Conservation (phyloP, 2,329 filamentous ascomycete species). For the Colletotrichum incanum region DNA sequence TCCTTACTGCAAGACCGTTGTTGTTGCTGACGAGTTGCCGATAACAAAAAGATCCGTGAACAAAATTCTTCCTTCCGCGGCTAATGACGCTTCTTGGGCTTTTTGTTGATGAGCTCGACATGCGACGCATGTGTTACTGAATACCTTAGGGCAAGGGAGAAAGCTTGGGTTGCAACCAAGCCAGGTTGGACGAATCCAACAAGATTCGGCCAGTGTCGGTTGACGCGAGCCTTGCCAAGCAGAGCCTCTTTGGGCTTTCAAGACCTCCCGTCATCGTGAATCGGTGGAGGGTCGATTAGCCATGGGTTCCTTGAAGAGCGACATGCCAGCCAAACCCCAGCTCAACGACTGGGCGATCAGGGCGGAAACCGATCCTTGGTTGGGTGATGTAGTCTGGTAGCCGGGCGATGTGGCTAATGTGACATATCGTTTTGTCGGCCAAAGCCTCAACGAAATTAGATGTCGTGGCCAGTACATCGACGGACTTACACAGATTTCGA, state of each 20-base stretch:
- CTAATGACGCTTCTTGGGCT: neutral
- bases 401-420: slow-evolving; percentile 26
- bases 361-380: slow-evolving; percentile 5
- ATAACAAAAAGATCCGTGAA: slow-evolving; percentile 3
- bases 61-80: slow-evolving; percentile 7
- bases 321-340: neutral
- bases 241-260: neutral
- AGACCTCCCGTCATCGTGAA: slow-evolving; percentile 1
- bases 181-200: neutral
- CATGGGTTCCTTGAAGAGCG: slow-evolving; percentile 3
- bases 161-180: neutral
- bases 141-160: neutral
- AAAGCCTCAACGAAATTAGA: slow-evolving; percentile 12
- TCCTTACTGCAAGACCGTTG: slow-evolving; percentile 29
- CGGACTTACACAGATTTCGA: slow-evolving; percentile 12
- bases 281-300: neutral
- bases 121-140: neutral
- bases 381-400: slow-evolving; percentile 7
- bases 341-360: slow-evolving; percentile 1
- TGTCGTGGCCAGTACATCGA: slow-evolving; percentile 4
- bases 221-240: neutral
- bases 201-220: neutral
- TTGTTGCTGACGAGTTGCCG: neutral
- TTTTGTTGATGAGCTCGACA: slow-evolving; percentile 8
- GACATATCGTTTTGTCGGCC: slow-evolving; percentile 28